Percentiles rank a stretch among this genome's conserved stretches.
Conservation (phyloP, 2,329 filamentous ascomycete genomes). For the Calonectria naviculata region DNA sequence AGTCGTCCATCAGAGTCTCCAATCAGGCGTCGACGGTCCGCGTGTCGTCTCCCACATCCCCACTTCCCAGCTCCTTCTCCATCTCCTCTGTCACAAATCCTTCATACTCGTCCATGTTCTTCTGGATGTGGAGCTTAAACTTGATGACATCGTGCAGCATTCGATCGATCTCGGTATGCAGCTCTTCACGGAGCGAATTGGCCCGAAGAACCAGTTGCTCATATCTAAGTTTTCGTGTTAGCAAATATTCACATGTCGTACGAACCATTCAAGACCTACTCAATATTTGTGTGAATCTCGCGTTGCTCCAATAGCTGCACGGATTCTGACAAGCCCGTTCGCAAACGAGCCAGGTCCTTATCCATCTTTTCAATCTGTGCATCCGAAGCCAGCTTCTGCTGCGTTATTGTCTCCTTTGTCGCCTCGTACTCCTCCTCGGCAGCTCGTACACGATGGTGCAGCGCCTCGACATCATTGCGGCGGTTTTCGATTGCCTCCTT, state of each 20-base stretch:
- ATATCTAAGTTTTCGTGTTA: slow-evolving; percentile 66
- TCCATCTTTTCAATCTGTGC: slow-evolving; percentile 99
- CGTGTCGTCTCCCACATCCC: slow-evolving; percentile 67
- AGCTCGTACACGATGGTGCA: slow-evolving; percentile 87
- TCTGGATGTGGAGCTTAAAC: slow-evolving; percentile 98
- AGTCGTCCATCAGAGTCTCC: slow-evolving; percentile 26
- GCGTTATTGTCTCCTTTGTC: slow-evolving; percentile 86
- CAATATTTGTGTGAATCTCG: slow-evolving; percentile 96
- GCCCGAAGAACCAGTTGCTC: slow-evolving; percentile 90
- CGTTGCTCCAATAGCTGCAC: slow-evolving; percentile 93
- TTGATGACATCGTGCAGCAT: slow-evolving; percentile 98
- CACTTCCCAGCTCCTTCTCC: slow-evolving; percentile 82
- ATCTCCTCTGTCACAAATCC: slow-evolving; percentile 93
- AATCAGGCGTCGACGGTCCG: slow-evolving; percentile 57
- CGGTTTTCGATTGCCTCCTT: slow-evolving; percentile 98
- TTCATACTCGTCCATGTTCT: slow-evolving; percentile 92
- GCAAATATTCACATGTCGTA: neutral
- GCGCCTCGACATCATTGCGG: slow-evolving; percentile 87
- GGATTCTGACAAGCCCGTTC: slow-evolving; percentile 82
- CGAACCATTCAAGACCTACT: slow-evolving; percentile 67
- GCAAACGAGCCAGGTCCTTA: slow-evolving; percentile 96
- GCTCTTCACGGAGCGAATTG: slow-evolving; percentile 88
- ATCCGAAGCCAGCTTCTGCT: slow-evolving; percentile 89
- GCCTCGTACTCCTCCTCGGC: slow-evolving; percentile 95
- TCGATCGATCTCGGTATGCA: slow-evolving; percentile 96